Percentiles rank a stretch among this genome's conserved stretches.
Conservation (phyloP, 208 protist species). For the Leishmania arabica region DNA sequence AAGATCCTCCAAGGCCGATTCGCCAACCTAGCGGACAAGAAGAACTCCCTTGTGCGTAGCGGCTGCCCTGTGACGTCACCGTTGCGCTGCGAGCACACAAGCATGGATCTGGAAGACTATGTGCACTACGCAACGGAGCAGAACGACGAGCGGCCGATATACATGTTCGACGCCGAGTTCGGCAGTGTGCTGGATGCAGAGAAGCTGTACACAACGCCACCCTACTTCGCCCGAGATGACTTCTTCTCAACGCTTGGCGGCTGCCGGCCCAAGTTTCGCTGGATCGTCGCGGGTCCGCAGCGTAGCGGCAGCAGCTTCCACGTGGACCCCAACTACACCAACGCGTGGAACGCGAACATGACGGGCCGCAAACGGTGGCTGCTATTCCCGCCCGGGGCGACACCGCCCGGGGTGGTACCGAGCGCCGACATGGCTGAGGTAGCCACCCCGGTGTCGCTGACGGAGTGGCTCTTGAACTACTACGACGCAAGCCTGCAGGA, state of each 20-base stretch:
- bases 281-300: constrained; percentile 88
- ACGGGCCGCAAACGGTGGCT: constrained; percentile 89
- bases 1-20: constrained; percentile 73
- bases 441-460: constrained; percentile 84
- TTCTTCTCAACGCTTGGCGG: constrained; percentile 78
- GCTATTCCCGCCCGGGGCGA: constrained; percentile 78
- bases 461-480: constrained; percentile 88
- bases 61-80: constrained; percentile 43
- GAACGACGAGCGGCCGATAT: constrained; percentile 88
- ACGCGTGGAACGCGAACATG: constrained; percentile 91
- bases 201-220: constrained; percentile 77
- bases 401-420: constrained; percentile 76
- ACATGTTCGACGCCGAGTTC: constrained; percentile 92
- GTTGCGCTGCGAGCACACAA: constrained; percentile 89
- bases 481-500: constrained; percentile 80
- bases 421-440: constrained; percentile 87
- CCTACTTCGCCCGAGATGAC: constrained; percentile 81
- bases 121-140: constrained; percentile 78
- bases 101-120: constrained; percentile 85
- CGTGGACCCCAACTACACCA: constrained; percentile 89
- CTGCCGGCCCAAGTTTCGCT: constrained; percentile 82
- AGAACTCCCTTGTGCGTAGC: constrained; percentile 42
- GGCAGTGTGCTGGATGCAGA: constrained; percentile 54
- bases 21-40: constrained; percentile 59
- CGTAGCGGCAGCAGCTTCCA: constrained; percentile 89